Evolutionary conservation across 2,329 filamentous ascomycete genomes (phyloP).

Genomic region (Aciculosporium take): DNA sequence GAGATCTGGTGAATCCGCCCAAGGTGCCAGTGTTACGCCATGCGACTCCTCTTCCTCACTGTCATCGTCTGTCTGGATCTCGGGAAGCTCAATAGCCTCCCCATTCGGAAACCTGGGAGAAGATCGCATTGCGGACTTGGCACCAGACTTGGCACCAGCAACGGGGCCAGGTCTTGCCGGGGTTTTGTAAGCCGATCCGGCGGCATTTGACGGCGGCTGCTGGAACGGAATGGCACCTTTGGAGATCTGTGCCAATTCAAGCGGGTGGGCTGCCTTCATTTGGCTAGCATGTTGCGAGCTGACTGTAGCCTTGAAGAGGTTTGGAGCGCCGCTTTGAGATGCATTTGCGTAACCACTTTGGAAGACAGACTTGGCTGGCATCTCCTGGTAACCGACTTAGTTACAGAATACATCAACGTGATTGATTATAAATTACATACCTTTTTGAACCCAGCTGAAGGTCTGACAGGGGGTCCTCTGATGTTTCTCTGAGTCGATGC

Average conservation of each 20-base stretch:
- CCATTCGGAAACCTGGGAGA: constrained; percentile 81
- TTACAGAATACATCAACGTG: neutral
- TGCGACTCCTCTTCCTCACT: constrained; percentile 59
- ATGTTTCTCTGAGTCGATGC: constrained; percentile 44
- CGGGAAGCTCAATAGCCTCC: constrained; percentile 80
- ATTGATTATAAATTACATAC: constrained; percentile 27
- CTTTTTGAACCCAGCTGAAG: constrained; percentile 57
- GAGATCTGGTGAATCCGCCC: constrained; percentile 81
- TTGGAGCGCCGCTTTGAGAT: constrained; percentile 36
- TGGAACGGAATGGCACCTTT: constrained; percentile 86
- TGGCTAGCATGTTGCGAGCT: constrained; percentile 54
- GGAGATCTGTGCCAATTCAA: constrained; percentile 77
- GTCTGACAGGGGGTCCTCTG: constrained; percentile 74
- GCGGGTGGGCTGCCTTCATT: constrained; percentile 48
- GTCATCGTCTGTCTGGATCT: constrained; percentile 90
- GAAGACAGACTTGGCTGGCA: constrained; percentile 45
- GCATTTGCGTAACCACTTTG: constrained; percentile 46
- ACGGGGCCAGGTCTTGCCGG: constrained; percentile 41
- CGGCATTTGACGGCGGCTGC: constrained; percentile 48
- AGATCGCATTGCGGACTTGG: constrained; percentile 48
- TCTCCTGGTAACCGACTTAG: constrained; percentile 30
- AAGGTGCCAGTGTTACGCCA: constrained; percentile 47
- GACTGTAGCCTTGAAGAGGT: constrained; percentile 52
- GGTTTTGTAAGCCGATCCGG: constrained; percentile 50
- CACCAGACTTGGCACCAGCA: constrained; percentile 35